Evolutionary conservation across 306 rosid genomes (phyloP), one percentile per base, ranked within the genome.

Genomic region (Vigna reflexopilosa): DNA sequence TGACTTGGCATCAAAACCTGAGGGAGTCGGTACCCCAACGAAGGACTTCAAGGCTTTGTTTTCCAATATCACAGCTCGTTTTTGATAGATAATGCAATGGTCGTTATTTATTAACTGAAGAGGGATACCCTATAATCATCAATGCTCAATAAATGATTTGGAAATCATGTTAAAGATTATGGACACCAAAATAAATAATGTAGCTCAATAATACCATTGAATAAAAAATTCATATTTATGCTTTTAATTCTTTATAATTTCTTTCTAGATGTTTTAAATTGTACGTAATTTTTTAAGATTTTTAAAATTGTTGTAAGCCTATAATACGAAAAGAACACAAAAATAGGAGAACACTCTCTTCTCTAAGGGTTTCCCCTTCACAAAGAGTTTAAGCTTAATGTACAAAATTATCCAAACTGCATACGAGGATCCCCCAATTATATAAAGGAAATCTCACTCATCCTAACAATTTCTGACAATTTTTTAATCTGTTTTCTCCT

Each of bases 11-110:
- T 95, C 98, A 22, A 91, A 88, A 77, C 93, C 93, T 0, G 98
- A 91, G 89, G 98, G 88, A 68, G 82, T 74, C 0, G 98, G 97
- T 22, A 80, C 90, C 42, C 96, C 97, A 5, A 95, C 98, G 9
- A 89, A 81, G 86, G 93, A 93, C 90, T 95, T 93, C 83, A 95
- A 91, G 86, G 94, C 96, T 47, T 77, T 95, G 50, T 95, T 95
- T 85, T 82, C 98, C 59, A 90, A 84, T 48, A 80, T 91, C 78
- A 89, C 92, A 2, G 24, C 92, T 65, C 84, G 87, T 0, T 94
- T 90, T 76, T 92, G 79, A 90, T 48, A 55, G 51, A 67, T 56
- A 54, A 56, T 68, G 70, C 36, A 16, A 54, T 64, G 59, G 1
- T 56, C 62, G 26, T 44, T 5, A 5, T 62, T 1, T 14, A 34